These are phyloP conservation scores for Colletotrichum coccodes DNA, from an alignment of 2,329 filamentous ascomycete genomes.

Conservation along the genomic window DNA sequence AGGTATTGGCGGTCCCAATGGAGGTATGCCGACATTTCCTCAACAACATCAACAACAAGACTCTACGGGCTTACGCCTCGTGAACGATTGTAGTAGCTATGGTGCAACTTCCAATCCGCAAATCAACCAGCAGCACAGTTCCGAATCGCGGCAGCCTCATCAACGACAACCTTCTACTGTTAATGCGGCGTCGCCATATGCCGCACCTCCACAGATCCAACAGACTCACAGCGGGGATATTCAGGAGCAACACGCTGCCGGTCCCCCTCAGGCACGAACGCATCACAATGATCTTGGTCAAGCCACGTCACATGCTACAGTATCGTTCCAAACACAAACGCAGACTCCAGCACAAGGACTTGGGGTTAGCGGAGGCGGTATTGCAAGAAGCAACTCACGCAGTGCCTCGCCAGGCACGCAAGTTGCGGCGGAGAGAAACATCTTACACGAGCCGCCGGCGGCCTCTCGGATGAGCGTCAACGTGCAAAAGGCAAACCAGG, in stretches of 20 bases:
- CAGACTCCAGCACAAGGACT: neutral
- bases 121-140: neutral
- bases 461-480: conserved; percentile 29
- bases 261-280: neutral
- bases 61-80: neutral
- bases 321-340: neutral
- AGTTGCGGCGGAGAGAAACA: neutral
- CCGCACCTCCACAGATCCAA: neutral
- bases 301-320: neutral
- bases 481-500: conserved; percentile 34
- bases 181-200: neutral
- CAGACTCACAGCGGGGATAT: neutral
- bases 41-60: conserved; percentile 5
- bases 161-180: neutral
- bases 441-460: neutral
- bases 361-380: neutral
- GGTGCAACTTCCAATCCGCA: neutral
- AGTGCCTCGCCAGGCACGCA: neutral
- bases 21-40: neutral
- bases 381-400: neutral
- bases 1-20: neutral
- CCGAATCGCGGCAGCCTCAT: neutral
- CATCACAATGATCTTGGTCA: neutral
- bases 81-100: neutral
- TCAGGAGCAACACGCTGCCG: neutral